phyloP scores from a whole-genome alignment of 805 yeast species.

The Blastobotrys attinorum region DNA sequence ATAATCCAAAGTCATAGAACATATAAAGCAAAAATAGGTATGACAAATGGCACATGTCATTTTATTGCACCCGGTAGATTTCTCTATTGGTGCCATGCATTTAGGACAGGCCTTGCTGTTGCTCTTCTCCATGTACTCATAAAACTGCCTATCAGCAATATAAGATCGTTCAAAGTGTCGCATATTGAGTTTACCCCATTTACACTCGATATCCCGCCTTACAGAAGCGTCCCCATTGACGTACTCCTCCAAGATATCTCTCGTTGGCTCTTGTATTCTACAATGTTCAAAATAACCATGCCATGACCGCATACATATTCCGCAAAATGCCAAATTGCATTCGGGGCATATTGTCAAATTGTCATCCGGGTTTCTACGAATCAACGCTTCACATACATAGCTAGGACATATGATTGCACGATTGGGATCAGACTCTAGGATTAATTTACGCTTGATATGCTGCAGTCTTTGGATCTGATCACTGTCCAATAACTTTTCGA shows the following conservation, averaged over 20 bases:
- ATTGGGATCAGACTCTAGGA: conserved; percentile 14
- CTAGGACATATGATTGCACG: conserved; percentile 14
- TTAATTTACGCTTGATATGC: conserved; percentile 7
- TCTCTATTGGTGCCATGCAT: conserved; percentile 16
- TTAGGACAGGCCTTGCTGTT: conserved; percentile 13
- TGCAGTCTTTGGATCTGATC: conserved; percentile 7
- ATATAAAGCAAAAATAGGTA: conserved; percentile 16
- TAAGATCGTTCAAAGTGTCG: conserved; percentile 6
- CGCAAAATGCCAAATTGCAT: conserved; percentile 19
- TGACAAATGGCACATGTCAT: conserved; percentile 17
- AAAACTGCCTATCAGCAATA: conserved; percentile 11
- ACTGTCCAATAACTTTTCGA: conserved; percentile 10
- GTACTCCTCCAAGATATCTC: conserved; percentile 10
- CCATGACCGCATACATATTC: conserved; percentile 17
- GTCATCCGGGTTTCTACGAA: conserved; percentile 14
- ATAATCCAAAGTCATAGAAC: conserved; percentile 7
- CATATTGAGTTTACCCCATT: conserved; percentile 18
- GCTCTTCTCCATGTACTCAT: conserved; percentile 12
- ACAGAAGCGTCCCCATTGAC: conserved; percentile 10
- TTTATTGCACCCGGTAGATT: conserved; percentile 17
- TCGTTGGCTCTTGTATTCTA: conserved; percentile 11
- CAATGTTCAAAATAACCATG: conserved; percentile 18
- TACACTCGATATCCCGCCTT: conserved; percentile 8
- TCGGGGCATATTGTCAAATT: conserved; percentile 16
- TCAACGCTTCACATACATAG: conserved; percentile 14